Evolutionary conservation across 2,329 filamentous ascomycete genomes (phyloP), one percentile per base, ranked within the genome.

Genomic region (Pestalotiopsis sp.): DNA sequence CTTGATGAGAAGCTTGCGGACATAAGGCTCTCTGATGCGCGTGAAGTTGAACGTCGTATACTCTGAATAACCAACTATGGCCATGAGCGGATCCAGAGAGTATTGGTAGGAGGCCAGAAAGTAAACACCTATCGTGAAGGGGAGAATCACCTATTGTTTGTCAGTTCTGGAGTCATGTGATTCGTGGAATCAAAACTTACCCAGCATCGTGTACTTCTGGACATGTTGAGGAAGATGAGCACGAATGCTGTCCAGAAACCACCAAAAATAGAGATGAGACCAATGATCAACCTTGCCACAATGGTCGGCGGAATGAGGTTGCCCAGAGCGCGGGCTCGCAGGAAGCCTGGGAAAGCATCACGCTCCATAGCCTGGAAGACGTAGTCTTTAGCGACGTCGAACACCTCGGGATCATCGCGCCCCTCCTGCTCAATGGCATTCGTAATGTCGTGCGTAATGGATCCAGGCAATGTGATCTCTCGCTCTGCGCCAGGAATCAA

Each of bases 351-450:
- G 79, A 97, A 99, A n/a, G 97, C 96, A 82, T 99, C 96, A 68
- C 97, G 90, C 82, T 99, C 97, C 96, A 99, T 99, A 41, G 97
- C 97, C 82, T 99, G 97, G 81, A 98, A 99, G 71, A 98, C 96
- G 79, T 98, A 99, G 83, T 99, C 96, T 84, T 99, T 99, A 67
- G 96, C 96, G 23, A 93, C 91, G 78, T 98, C 96, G 76, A 99
- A 99, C 13, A 99, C 92, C 80, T 99, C 96, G 0, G 96, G 96
- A 78, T 99, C 96, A 76, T 98, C 96, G 74, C 96, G 91, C 60
- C 94, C 93, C 72, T 94, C 91, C 73, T 95, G 92, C 81, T 99
- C 96, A 71, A 99, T 97, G 14, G 93, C 89, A 23, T 91, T 87
- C 52, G 94, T 97, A 69, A 98, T 95, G 27, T 95, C 91, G 67